A percentile compares a stretch with the other conserved stretches of the same genome.
Conservation (phyloP, 1,139 yeast species). For the Pichia sp. region DNA sequence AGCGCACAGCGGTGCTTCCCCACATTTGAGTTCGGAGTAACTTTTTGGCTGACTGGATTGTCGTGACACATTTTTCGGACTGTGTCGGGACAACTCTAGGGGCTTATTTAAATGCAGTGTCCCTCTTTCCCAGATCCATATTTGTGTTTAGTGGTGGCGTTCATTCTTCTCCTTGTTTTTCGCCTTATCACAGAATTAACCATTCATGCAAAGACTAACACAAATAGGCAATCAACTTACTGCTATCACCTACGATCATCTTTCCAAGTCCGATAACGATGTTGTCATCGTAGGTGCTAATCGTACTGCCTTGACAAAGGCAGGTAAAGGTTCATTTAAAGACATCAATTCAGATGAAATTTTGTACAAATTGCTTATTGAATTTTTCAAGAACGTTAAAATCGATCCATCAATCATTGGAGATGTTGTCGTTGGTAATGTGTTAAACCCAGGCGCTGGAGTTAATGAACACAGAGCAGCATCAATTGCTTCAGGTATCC, state of each 20-base stretch:
- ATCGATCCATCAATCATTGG: constrained; percentile 81
- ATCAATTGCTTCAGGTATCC: constrained; percentile 65
- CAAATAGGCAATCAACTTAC: constrained; percentile 7
- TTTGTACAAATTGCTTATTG: constrained; percentile 78
- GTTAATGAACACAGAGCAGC: constrained; percentile 92
- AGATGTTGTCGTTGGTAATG: constrained; percentile 80
- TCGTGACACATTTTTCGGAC: neutral
- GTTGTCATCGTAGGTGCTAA: constrained; percentile 83
- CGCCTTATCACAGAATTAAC: neutral
- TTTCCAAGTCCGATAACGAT: constrained; percentile 51
- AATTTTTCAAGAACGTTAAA: constrained; percentile 84
- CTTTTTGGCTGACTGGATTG: neutral
- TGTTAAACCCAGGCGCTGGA: constrained; percentile 86
- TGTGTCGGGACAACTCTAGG: too few relatives aligned
- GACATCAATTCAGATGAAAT: constrained; percentile 47
- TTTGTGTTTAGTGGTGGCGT: too few relatives aligned
- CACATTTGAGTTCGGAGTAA: constrained; percentile 1
- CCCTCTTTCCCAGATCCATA: too few relatives aligned
- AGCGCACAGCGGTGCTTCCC: too few relatives aligned
- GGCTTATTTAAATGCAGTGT: too few relatives aligned
- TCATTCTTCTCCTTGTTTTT: too few relatives aligned
- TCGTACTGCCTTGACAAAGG: constrained; percentile 85
- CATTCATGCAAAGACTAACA: constrained; percentile 7
- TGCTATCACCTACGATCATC: neutral
- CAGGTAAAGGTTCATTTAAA: constrained; percentile 55